Evolutionary conservation across 306 rosid genomes (phyloP), one percentile per base, ranked within the genome.

Genomic region (Fagus crenata): DNA sequence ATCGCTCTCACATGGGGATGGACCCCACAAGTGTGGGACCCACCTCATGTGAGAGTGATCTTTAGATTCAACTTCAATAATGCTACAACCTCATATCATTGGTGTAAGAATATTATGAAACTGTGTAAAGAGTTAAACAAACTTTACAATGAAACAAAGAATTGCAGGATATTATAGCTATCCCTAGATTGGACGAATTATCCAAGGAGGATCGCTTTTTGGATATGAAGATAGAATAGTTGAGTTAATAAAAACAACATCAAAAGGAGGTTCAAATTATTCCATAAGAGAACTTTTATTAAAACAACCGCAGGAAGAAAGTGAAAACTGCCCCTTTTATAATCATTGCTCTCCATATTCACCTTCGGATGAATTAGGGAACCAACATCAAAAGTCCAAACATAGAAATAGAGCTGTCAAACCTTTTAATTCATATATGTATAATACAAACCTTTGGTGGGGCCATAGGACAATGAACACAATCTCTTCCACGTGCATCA

Each of bases 31-130:
- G 28, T 22, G 28, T 22, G 28, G 0, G 28, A 22, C 28, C 28
- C 28, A 22, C 28, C 28, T 22, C 28, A 22, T 22, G 28, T 22
- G 28, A 22, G 28, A 22, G 28, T 22, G 28, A 22, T 22, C 74
- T 43, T 43, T 49, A 8, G 39, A 74, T 55, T 74, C 53, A 35
- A 35, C 2, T 3, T 55, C 46, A 17, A 56, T 35, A 3, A 18
- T 46, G 75, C 41, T 71, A 11, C 22, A 49, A 49, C 46, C 61
- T 71, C 41, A 41, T 39, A 35, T 53, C 43, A 14, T 41, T 65
- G 28, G 78, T 51, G 82, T 22, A 79, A 67, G 71, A 67, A 56
- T 46, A 31, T 69, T 69, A 58, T 59, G 72, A 70, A 81, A 75
- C 76, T 35, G 46, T 46, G 0, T 55, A 70, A 56, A 63, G 46